Conservation (phyloP, 1,139 yeast species). For the Petasospora fabianii region DNA sequence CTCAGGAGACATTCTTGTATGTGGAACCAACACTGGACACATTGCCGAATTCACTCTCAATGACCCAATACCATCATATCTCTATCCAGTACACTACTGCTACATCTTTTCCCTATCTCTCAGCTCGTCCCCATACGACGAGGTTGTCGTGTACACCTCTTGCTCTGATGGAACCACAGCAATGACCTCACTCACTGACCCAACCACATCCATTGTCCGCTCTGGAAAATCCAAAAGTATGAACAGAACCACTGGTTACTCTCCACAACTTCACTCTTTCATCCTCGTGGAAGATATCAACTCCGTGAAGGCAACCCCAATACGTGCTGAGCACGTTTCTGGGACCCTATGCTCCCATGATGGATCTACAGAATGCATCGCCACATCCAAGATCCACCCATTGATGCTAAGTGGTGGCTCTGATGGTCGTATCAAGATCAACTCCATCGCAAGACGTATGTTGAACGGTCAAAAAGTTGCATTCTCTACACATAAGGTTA, state of each 20-base stretch:
- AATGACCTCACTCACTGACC: conserved; percentile 41
- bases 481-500: conserved; percentile 28
- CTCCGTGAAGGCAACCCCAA: conserved; percentile 34
- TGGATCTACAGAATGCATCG: conserved; percentile 37
- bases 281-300: conserved; percentile 40
- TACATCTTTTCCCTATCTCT: conserved; percentile 45
- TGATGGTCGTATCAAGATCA: conserved; percentile 51
- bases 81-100: conserved; percentile 45
- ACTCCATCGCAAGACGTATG: conserved; percentile 40
- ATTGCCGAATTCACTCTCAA: conserved; percentile 58
- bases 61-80: conserved; percentile 44
- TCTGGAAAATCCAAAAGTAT: conserved; percentile 35
- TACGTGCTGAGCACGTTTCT: conserved; percentile 35
- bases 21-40: conserved; percentile 65
- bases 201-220: conserved; percentile 33
- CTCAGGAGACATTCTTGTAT: conserved; percentile 44
- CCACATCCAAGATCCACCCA: conserved; percentile 52
- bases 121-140: conserved; percentile 38
- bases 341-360: conserved; percentile 37
- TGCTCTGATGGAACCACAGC: conserved; percentile 44
- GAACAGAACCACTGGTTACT: conserved; percentile 33
- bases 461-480: conserved; percentile 38
- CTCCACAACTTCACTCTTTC: conserved; percentile 37
- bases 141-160: conserved; percentile 41
- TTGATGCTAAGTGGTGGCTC: conserved; percentile 56